These are phyloP conservation scores for Suillus ampliporus DNA, from an alignment of 768 basidiomycete species.

Conservation along the genomic window DNA sequence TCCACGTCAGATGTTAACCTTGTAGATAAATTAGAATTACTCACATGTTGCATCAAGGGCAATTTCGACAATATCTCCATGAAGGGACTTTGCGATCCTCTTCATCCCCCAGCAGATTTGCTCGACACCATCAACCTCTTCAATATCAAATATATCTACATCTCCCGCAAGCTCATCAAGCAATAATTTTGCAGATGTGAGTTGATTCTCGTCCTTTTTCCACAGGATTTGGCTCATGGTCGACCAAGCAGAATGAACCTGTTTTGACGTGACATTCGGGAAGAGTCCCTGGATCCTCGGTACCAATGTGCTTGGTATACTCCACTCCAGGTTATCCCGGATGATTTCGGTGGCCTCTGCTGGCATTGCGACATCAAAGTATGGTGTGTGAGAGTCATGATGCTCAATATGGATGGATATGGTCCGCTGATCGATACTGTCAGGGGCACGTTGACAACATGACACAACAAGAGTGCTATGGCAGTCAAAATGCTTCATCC, in stretches of 20 bases:
- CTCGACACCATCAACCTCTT: constrained; percentile 25
- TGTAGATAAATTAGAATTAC: constrained; percentile 4
- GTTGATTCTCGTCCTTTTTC: constrained; percentile 27
- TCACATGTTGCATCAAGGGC: constrained; percentile 24
- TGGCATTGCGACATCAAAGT: constrained; percentile 39
- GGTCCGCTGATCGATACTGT: neutral
- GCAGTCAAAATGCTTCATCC: neutral
- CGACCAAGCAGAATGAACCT: constrained; percentile 35
- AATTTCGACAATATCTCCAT: constrained; percentile 19
- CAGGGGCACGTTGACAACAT: constrained; percentile 11
- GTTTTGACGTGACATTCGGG: constrained; percentile 27
- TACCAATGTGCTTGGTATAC: constrained; percentile 33
- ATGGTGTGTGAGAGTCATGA: constrained; percentile 54
- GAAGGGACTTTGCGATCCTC: constrained; percentile 1
- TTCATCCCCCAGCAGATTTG: constrained; percentile 15
- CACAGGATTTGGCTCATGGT: constrained; percentile 32
- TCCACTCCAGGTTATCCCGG: constrained; percentile 32
- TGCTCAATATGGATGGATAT: constrained; percentile 23
- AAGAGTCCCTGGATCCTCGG: constrained; percentile 40
- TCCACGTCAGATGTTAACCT: neutral
- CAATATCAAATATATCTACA: neutral
- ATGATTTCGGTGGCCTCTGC: constrained; percentile 40
- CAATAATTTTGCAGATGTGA: constrained; percentile 30
- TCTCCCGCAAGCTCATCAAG: constrained; percentile 21
- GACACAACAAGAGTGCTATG: constrained; percentile 6